Evolutionary conservation across 2,329 filamentous ascomycete species (phyloP).

Genomic region (Neonectria punicea): DNA sequence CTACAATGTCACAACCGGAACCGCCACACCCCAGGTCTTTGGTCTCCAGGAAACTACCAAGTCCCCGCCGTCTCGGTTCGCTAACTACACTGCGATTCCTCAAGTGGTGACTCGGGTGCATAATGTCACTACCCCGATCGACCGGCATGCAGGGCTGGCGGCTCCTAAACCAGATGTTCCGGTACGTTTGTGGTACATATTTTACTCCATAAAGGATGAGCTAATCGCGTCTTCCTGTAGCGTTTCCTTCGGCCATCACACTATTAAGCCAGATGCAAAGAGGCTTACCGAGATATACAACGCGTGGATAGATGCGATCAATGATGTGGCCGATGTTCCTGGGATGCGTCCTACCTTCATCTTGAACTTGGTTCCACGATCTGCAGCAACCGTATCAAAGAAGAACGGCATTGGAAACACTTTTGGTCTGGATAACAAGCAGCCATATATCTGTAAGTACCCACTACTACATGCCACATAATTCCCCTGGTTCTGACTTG

Average conservation of each 20-base stretch:
- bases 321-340: conserved; percentile 28
- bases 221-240: neutral
- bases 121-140: conserved; percentile 42
- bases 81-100: conserved; percentile 15
- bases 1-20: conserved; percentile 44
- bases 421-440: conserved; percentile 16
- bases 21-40: conserved; percentile 37
- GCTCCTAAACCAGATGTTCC: conserved; percentile 50
- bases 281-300: conserved; percentile 47
- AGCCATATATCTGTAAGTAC: conserved; percentile 18
- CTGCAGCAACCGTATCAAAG: conserved; percentile 11
- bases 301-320: conserved; percentile 48
- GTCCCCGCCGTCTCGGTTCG: conserved; percentile 15
- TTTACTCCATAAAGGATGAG: too few species aligned
- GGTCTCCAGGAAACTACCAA: conserved; percentile 46
- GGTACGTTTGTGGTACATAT: conserved; percentile 32
- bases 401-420: conserved; percentile 21
- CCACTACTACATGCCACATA: neutral
- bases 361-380: conserved; percentile 10
- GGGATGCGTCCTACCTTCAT: conserved; percentile 19
- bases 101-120: conserved; percentile 30
- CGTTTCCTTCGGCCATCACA: conserved; percentile 46
- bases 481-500: neutral
- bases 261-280: conserved; percentile 49
- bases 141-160: conserved; percentile 43